Evolutionary conservation across 371 early-diverging fungal species (phyloP).

Genomic region (Apophysomyces ossiformis): DNA sequence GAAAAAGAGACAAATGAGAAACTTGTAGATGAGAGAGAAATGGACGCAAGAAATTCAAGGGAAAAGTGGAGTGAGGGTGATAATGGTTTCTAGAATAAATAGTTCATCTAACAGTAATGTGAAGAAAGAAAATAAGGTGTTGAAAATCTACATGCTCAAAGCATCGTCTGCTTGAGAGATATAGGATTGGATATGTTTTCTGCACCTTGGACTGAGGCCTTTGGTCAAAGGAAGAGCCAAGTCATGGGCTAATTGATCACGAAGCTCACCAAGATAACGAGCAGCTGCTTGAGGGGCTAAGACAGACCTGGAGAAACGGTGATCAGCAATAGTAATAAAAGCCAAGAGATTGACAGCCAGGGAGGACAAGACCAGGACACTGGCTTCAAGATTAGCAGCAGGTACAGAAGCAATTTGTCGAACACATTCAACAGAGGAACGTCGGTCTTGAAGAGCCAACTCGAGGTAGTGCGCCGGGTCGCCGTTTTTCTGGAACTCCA

Average conservation of each 20-base stretch:
- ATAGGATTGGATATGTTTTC: slow-evolving; percentile 28
- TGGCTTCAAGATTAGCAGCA: slow-evolving; percentile 32
- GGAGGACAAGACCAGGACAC: slow-evolving; percentile 30
- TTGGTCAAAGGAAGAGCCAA: slow-evolving; percentile 24
- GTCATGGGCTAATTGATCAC: slow-evolving; percentile 27
- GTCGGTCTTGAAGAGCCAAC: slow-evolving; percentile 25
- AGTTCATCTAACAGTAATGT: background rate
- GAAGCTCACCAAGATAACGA: slow-evolving; percentile 26
- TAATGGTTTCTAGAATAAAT: background rate
- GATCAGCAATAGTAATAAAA: slow-evolving; percentile 22
- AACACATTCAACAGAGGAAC: slow-evolving; percentile 31
- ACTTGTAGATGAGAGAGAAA: slow-evolving; percentile 10
- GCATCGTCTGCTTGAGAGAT: slow-evolving; percentile 34
- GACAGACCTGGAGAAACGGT: slow-evolving; percentile 19
- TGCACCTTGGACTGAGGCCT: slow-evolving; percentile 17
- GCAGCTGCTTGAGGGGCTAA: slow-evolving; percentile 19
- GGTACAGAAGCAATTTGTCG: slow-evolving; percentile 23
- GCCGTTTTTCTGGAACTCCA: slow-evolving; percentile 16
- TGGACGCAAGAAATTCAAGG: background rate
- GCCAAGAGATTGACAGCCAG: slow-evolving; percentile 33
- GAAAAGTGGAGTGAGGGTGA: background rate
- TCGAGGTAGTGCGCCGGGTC: slow-evolving; percentile 20
- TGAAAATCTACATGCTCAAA: slow-evolving; percentile 24
- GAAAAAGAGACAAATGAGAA: background rate
- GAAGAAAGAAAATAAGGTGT: background rate